These are phyloP conservation scores for Starmera dryadoides DNA, from an alignment of 805 yeast genomes.

Conservation along the genomic window DNA sequence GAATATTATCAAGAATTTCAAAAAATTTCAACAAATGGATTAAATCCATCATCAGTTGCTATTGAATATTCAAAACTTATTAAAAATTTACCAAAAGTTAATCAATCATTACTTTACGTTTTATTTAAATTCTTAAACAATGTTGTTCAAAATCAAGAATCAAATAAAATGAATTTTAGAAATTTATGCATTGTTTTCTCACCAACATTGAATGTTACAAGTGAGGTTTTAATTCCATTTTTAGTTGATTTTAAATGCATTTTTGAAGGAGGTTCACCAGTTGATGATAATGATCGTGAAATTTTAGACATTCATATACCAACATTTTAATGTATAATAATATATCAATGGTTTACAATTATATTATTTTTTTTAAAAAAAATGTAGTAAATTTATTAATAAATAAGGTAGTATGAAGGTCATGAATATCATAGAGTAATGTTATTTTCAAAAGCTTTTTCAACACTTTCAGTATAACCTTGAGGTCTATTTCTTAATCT, in stretches of 20 bases:
- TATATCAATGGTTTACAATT: not conserved
- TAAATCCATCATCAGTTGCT: slow-evolving; percentile 22
- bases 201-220: slow-evolving; percentile 67
- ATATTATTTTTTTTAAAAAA: no score
- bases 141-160: slow-evolving; percentile 51
- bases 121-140: slow-evolving; percentile 62
- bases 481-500: slow-evolving; percentile 25
- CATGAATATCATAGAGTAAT: no score
- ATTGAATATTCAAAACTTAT: slow-evolving; percentile 27
- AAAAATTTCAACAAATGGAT: slow-evolving; percentile 24
- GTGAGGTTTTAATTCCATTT: slow-evolving; percentile 50
- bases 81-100: slow-evolving; percentile 39
- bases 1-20: slow-evolving; percentile 34
- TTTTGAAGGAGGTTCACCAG: slow-evolving; percentile 45
- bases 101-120: slow-evolving; percentile 52
- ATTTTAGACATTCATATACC: slow-evolving; percentile 49
- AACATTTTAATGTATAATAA: slow-evolving; percentile 8
- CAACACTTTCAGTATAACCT: not conserved
- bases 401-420: not conserved
- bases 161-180: slow-evolving; percentile 78
- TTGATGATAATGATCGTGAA: slow-evolving; percentile 34
- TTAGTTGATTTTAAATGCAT: slow-evolving; percentile 56
- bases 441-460: not conserved
- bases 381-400: not conserved
- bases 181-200: slow-evolving; percentile 78